A percentile compares a stretch with the other conserved stretches of the same genome.
Conservation (phyloP, 1,139 yeast genomes). For the Wickerhamiella infanticola region DNA sequence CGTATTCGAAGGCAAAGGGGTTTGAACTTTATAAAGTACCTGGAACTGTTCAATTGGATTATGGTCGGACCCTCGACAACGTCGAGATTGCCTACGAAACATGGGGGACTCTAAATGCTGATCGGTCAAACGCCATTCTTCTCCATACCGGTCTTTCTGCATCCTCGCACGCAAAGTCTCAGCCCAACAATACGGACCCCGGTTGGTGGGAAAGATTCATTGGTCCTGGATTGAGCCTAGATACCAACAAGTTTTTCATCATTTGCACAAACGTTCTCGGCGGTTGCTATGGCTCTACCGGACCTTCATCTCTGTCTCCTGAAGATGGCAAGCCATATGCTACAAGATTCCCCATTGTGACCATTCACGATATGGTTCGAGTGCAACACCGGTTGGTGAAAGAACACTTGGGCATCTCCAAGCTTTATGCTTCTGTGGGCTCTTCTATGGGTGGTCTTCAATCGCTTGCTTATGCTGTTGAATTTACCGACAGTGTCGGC, state of each 20-base stretch:
- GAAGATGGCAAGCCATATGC: conserved; percentile 53
- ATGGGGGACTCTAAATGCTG: conserved; percentile 62
- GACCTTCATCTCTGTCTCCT: conserved; percentile 75
- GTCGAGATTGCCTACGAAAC: conserved; percentile 79
- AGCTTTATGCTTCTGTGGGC: conserved; percentile 69
- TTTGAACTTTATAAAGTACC: conserved; percentile 41
- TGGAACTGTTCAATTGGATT: conserved; percentile 54
- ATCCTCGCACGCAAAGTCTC: conserved; percentile 88
- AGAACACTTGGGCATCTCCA: conserved; percentile 44
- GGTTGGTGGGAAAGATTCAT: conserved; percentile 98
- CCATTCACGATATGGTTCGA: conserved; percentile 80
- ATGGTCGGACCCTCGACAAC: conserved; percentile 64
- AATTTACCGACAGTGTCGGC: conserved; percentile 61
- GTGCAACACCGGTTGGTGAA: conserved; percentile 62
- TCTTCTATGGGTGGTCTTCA: conserved; percentile 98
- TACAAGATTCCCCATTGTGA: conserved; percentile 72
- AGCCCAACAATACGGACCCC: conserved; percentile 45
- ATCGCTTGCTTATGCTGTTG: conserved; percentile 72
- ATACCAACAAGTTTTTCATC: conserved; percentile 65
- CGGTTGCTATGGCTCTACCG: conserved; percentile 91
- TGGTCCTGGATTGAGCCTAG: conserved; percentile 68
- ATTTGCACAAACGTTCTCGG: conserved; percentile 86
- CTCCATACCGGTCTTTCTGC: conserved; percentile 88
- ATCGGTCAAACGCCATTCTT: conserved; percentile 54
- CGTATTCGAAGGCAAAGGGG: conserved; percentile 57